Conservation (phyloP, 441 rosid species). For the Codiaeum variegatum region DNA sequence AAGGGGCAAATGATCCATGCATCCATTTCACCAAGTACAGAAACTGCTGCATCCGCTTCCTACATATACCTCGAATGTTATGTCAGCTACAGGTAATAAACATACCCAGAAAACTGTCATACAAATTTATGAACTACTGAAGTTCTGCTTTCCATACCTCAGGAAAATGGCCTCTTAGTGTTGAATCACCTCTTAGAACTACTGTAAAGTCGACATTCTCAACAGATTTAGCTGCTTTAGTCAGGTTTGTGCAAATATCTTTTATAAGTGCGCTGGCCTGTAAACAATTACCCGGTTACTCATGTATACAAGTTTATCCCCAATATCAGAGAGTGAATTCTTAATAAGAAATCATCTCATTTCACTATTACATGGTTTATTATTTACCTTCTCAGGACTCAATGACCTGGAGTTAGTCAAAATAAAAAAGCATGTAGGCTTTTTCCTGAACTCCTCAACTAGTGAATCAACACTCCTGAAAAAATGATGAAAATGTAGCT, state of each 20-base stretch:
- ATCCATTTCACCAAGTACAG: slow-evolving; percentile 88
- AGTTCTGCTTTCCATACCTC: slow-evolving; percentile 51
- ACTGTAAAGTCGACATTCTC: slow-evolving; percentile 64
- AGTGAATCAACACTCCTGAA: slow-evolving; percentile 78
- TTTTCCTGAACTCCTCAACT: slow-evolving; percentile 64
- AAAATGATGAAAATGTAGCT: slow-evolving; percentile 22
- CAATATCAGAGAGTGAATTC: not conserved
- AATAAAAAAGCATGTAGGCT: slow-evolving; percentile 84
- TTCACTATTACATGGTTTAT: too few relatives aligned
- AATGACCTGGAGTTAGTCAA: slow-evolving; percentile 90
- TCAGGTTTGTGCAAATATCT: slow-evolving; percentile 73
- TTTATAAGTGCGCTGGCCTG: slow-evolving; percentile 77
- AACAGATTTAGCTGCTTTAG: slow-evolving; percentile 58
- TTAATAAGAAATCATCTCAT: slow-evolving; percentile 1
- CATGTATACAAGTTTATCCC: slow-evolving; percentile 23
- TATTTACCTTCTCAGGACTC: slow-evolving; percentile 77
- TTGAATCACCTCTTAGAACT: slow-evolving; percentile 96
- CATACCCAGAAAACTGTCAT: not conserved
- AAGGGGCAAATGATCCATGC: slow-evolving; percentile 97
- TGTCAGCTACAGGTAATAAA: slow-evolving; percentile 14
- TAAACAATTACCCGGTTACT: slow-evolving; percentile 22
- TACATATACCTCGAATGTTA: slow-evolving; percentile 31
- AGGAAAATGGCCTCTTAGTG: slow-evolving; percentile 96
- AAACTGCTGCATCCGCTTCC: slow-evolving; percentile 93
- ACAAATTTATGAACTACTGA: slow-evolving; percentile 15